These are phyloP conservation scores for Pythium coloratum DNA, from an alignment of 352 stramenopile species.

Conservation along the genomic window DNA sequence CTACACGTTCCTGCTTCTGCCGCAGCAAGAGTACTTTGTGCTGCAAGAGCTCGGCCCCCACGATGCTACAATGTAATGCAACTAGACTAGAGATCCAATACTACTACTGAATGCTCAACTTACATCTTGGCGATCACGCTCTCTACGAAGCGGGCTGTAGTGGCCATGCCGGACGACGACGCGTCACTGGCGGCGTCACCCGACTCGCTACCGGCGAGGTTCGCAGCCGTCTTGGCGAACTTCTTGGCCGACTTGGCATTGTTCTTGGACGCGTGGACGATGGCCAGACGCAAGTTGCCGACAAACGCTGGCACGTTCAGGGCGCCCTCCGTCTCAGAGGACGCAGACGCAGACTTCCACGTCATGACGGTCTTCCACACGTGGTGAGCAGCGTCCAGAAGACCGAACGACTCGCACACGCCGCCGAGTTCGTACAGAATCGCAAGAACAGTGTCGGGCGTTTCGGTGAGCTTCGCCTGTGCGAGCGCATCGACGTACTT, in stretches of 20 bases:
- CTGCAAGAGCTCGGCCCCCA: slow-evolving; percentile 70
- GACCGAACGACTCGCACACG: slow-evolving; percentile 48
- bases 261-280: slow-evolving; percentile 62
- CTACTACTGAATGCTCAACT: background rate
- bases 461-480: background rate
- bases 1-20: slow-evolving; percentile 71
- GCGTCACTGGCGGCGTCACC: background rate
- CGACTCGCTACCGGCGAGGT: slow-evolving; percentile 9
- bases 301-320: slow-evolving; percentile 40
- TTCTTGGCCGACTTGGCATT: slow-evolving; percentile 69
- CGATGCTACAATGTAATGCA: slow-evolving; percentile 45
- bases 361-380: slow-evolving; percentile 62
- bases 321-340: background rate
- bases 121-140: slow-evolving; percentile 51
- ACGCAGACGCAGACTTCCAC: slow-evolving; percentile 13
- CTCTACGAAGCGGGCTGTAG: slow-evolving; percentile 62
- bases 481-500: slow-evolving; percentile 37
- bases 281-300: slow-evolving; percentile 58
- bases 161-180: slow-evolving; percentile 30
- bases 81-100: background rate
- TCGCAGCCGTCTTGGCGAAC: slow-evolving; percentile 53
- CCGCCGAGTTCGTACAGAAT: slow-evolving; percentile 63
- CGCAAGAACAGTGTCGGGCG: slow-evolving; percentile 26
- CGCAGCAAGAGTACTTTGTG: slow-evolving; percentile 70
- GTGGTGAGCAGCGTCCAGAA: slow-evolving; percentile 52